Base-by-base conservation (phyloP, 148 eudicot species). In the Nepenthes gracilis region DNA sequence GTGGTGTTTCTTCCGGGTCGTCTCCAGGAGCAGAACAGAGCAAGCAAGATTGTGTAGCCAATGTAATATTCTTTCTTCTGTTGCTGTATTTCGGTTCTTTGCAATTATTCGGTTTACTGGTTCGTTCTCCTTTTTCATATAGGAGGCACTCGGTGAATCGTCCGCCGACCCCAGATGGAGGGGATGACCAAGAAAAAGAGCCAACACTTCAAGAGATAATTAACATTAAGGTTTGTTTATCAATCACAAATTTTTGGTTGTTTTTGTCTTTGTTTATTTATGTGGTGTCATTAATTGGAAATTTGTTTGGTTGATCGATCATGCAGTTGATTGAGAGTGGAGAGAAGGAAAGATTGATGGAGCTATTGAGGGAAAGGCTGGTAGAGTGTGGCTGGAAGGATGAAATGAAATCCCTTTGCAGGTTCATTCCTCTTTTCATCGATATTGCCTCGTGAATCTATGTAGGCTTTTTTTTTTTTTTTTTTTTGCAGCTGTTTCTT, bases 61-160 rank as follows among this genome's bases (percentile, higher is more conserved):
- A 23, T 23, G 23, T 23, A 23, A 23, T 23, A 0, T 23, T 23
- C 23, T 23, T 23, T 23, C 23, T 23, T 23, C 23, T 23, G 23
- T 23, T 23, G 23, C 23, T 23, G 23, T 23, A 23, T 23, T 23
- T 23, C 23, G 23, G 23, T 23, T 23, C 23, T 23, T 23, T 23
- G 23, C 23, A 23, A 23, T 23, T 23, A 23, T 23, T 23, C 23
- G 23, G 23, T 23, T 23, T 23, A 23, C 23, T 23, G 0, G 23
- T 23, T 23, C 23, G 23, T 23, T 23, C 23, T 23, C 23, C 23
- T 23, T 23, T 40, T 40, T 40, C 6, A 8, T 40, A 40, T 43
- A 84, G 86, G 90, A 86, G 87, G 80, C 78, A 72, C 43, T 89
- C 94, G 4, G 85, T 86, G 43, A 89, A 80, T 75, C 88, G 94